Evolutionary conservation across 768 basidiomycete genomes (phyloP).

Genomic region (Termitomyces sp.): DNA sequence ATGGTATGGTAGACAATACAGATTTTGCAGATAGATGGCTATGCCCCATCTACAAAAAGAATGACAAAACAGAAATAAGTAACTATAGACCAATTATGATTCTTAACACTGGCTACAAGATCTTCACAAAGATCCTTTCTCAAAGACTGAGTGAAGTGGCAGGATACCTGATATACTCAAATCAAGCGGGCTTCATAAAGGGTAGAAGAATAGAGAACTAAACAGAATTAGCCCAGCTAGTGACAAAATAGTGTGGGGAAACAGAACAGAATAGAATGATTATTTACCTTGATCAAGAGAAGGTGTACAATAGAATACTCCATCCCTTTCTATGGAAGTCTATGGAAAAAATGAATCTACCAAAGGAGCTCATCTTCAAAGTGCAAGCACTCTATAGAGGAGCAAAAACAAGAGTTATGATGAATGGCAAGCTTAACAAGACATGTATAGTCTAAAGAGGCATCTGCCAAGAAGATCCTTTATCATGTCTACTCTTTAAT

Average conservation of each 20-base stretch:
- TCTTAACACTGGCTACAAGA: too few species aligned
- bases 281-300: background rate
- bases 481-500: background rate
- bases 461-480: background rate
- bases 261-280: too few species aligned
- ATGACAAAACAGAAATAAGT: too few species aligned
- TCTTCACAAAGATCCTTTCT: constrained; percentile 4
- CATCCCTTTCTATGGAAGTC: background rate
- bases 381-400: background rate
- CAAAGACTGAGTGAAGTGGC: background rate
- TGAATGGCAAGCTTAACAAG: background rate
- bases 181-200: background rate
- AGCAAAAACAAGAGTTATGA: background rate
- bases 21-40: too few species aligned
- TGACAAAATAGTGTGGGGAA: background rate
- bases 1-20: background rate
- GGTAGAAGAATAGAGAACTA: too few species aligned
- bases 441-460: background rate
- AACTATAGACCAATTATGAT: too few species aligned
- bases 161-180: background rate
- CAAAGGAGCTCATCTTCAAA: background rate
- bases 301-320: background rate
- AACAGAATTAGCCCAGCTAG: too few species aligned
- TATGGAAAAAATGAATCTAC: background rate
- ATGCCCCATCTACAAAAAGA: too few species aligned